phyloP scores from a whole-genome alignment of 1,139 yeast species.

The Yamadazyma triangularis region DNA sequence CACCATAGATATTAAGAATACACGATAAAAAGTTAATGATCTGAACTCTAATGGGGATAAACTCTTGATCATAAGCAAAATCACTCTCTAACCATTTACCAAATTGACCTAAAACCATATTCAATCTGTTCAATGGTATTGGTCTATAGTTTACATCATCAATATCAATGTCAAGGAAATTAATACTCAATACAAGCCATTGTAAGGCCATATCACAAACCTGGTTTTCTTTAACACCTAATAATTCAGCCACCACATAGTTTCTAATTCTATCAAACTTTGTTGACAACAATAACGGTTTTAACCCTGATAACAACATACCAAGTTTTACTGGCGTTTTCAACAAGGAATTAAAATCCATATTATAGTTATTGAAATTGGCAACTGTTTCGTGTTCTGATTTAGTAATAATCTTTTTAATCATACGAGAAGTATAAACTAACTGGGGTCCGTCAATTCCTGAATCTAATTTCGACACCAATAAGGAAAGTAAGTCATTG shows the following conservation, averaged over 20 bases:
- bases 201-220: conserved; percentile 35
- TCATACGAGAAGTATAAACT: neutral
- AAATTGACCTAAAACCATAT: conserved; percentile 53
- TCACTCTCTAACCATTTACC: conserved; percentile 59
- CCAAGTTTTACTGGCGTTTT: conserved; percentile 34
- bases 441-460: too few species aligned
- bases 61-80: conserved; percentile 53
- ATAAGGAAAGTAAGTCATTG: too few species aligned
- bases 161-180: conserved; percentile 37
- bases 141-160: conserved; percentile 29
- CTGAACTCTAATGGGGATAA: conserved; percentile 47
- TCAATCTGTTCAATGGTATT: conserved; percentile 55
- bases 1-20: neutral
- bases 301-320: conserved; percentile 31
- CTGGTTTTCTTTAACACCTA: conserved; percentile 45
- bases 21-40: conserved; percentile 45
- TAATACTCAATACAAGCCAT: conserved; percentile 46
- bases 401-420: too few species aligned
- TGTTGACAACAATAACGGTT: conserved; percentile 26
- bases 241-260: conserved; percentile 58
- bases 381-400: neutral
- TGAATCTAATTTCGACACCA: too few species aligned
- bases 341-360: conserved; percentile 26
- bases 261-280: conserved; percentile 53
- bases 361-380: conserved; percentile 8